Evolutionary conservation across 371 early-diverging fungal species (phyloP).

Genomic region (Lichtheimia corymbifera): DNA sequence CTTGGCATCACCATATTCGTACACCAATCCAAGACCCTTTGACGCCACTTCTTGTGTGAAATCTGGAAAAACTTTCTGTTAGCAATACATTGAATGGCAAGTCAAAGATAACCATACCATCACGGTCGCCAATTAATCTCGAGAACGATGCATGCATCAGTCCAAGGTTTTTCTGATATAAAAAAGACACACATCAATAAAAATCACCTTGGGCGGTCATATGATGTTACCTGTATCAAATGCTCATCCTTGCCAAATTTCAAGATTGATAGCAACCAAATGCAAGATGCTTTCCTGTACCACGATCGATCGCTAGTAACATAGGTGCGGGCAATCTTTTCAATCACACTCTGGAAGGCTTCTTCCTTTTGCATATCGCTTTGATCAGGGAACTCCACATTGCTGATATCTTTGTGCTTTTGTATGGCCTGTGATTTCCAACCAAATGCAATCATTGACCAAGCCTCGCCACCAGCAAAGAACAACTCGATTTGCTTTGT

Average conservation of each 20-base stretch:
- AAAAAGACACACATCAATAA: conserved; percentile 1
- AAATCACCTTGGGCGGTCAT: not conserved
- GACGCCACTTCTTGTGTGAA: conserved; percentile 84
- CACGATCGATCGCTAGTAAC: conserved; percentile 57
- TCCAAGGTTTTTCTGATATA: conserved; percentile 41
- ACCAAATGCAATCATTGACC: conserved; percentile 69
- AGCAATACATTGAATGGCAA: not conserved
- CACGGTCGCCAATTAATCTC: conserved; percentile 75
- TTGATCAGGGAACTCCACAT: conserved; percentile 34
- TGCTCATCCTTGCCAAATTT: conserved; percentile 69
- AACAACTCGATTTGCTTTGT: conserved; percentile 82
- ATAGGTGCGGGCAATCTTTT: conserved; percentile 54
- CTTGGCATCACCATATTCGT: conserved; percentile 78
- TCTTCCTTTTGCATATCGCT: conserved; percentile 13
- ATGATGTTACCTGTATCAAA: conserved; percentile 42
- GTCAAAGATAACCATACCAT: conserved; percentile 48
- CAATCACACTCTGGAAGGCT: conserved; percentile 40
- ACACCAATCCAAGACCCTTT: conserved; percentile 85
- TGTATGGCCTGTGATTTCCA: conserved; percentile 72
- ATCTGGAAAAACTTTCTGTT: conserved; percentile 30
- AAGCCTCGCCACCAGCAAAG: conserved; percentile 83
- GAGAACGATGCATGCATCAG: conserved; percentile 74
- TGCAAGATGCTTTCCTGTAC: conserved; percentile 77
- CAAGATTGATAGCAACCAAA: conserved; percentile 84
- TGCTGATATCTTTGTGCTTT: conserved; percentile 65